These are phyloP conservation scores for Kitagawia praeruptora DNA, from an alignment of 129 eudicot genomes.

Conservation along the genomic window DNA sequence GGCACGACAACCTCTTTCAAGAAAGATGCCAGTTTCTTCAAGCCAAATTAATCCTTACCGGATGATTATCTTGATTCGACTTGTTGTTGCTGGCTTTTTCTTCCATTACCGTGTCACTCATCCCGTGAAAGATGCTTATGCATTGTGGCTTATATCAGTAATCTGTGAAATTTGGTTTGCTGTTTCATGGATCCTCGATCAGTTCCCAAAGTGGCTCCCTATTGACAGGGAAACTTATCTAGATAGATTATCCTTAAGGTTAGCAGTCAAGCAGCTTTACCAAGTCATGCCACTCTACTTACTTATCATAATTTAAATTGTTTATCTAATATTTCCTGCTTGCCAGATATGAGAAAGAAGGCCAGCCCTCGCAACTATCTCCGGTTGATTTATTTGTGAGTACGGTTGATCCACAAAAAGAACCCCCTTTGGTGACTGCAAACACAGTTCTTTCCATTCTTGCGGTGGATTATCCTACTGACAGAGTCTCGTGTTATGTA, in stretches of 20 bases:
- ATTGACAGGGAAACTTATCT: conserved; percentile 61
- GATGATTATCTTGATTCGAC: conserved; percentile 41
- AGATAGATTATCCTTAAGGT: conserved; percentile 59
- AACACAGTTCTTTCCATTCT: conserved; percentile 75
- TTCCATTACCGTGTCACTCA: conserved; percentile 57
- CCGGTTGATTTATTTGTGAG: conserved; percentile 62
- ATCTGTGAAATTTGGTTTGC: conserved; percentile 68
- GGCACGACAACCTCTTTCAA: conserved; percentile 52
- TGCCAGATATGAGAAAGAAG: conserved; percentile 68
- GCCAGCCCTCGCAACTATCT: conserved; percentile 58
- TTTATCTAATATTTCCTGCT: background rate
- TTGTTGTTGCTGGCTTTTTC: conserved; percentile 48
- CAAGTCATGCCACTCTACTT: background rate
- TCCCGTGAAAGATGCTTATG: conserved; percentile 54
- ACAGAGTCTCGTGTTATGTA: conserved; percentile 63
- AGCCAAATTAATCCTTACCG: conserved; percentile 58
- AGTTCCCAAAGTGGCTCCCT: conserved; percentile 69
- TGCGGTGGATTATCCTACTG: conserved; percentile 73
- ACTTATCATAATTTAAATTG: background rate
- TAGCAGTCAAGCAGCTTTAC: background rate
- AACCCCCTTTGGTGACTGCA: conserved; percentile 73
- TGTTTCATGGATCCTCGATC: conserved; percentile 60
- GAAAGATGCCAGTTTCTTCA: conserved; percentile 48
- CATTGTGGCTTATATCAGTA: conserved; percentile 53
- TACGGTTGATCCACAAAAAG: conserved; percentile 76